Evolutionary conservation across 1,139 yeast genomes (phyloP), one percentile per base, ranked within the genome.

Genomic region (Geotrichum fermentans): DNA sequence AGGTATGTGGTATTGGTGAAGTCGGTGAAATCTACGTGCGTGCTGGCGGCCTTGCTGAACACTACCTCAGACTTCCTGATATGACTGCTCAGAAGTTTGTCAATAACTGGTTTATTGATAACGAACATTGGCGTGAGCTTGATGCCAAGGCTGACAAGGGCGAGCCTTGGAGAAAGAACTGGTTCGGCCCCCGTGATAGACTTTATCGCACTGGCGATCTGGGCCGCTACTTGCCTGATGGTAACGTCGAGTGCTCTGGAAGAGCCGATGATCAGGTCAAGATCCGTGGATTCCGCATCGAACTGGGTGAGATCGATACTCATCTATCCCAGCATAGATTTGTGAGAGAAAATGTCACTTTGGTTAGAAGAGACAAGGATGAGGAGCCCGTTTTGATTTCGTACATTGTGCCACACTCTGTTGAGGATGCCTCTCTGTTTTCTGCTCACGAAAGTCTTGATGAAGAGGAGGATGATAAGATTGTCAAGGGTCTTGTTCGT

Each of bases 211-310:
- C 97, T 36, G 99, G 98, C 59, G 99, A 94, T 69, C 74, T 92
- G 59, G 99, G 99, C 46, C 81, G 98, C 59, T 94, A 92, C 66
- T 73, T 90, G 52, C 97, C 98, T 4, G 96, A 89, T 62, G 98
- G 98, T 52, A 87, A 92, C 69, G 92, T 94, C 57, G 99, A 92
- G 72, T 92, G 97, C 68, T 84, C 95, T 66, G 99, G 99, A 52
- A 81, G 99, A 67, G 98, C 98, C 28, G 99, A 94, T 70, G 97
- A 92, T 66, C 99, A 94, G 69, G 97, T 94, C 55, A 94, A 94
- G 69, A 92, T 94, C 56, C 82, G 98, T 71, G 99, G 99, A 1
- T 94, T 94, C 78, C 81, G 99, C 72, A 94, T 94, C 57, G 98
- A 94, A 70, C 74, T 94, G 51, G 98, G 99, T 56, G 99, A 94